Percentiles rank a stretch among this genome's conserved stretches.
These are phyloP conservation scores for Aspergillus ustus DNA, from an alignment of 2,329 filamentous ascomycete species.

Conservation along the genomic window DNA sequence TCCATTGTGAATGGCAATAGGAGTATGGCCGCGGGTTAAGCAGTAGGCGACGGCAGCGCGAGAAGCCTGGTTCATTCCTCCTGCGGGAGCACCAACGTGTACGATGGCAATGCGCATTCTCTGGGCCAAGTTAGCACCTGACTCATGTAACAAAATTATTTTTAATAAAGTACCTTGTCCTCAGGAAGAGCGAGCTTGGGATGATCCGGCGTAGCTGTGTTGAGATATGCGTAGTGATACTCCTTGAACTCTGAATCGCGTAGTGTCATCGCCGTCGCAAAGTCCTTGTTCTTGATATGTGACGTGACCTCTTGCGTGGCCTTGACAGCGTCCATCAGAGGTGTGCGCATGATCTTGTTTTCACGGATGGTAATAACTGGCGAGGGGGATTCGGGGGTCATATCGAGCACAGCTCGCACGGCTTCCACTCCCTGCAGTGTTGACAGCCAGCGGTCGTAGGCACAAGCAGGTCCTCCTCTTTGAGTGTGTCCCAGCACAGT, in stretches of 20 bases:
- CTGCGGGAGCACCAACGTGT: constrained; percentile 93
- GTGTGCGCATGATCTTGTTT: constrained; percentile 94
- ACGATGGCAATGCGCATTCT: constrained; percentile 94
- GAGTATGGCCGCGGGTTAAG: constrained; percentile 86
- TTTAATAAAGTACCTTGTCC: constrained; percentile 63
- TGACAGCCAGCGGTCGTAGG: constrained; percentile 90
- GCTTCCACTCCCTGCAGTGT: constrained; percentile 95
- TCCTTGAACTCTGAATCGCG: constrained; percentile 93
- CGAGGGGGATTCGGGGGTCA: constrained; percentile 84
- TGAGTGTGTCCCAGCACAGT: constrained; percentile 98
- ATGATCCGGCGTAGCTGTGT: constrained; percentile 82
- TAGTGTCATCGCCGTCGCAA: constrained; percentile 82
- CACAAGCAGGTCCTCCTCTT: constrained; percentile 86
- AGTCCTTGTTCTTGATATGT: constrained; percentile 83
- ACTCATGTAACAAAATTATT: too few species aligned
- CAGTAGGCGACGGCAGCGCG: constrained; percentile 93
- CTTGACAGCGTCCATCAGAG: constrained; percentile 84
- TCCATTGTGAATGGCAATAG: constrained; percentile 92
- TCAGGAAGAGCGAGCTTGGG: constrained; percentile 70
- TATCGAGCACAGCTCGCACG: constrained; percentile 87
- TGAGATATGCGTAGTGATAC: constrained; percentile 86
- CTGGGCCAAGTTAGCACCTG: constrained; percentile 49
- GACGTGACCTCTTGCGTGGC: constrained; percentile 83
- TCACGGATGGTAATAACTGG: constrained; percentile 96
- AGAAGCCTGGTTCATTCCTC: constrained; percentile 97